A percentile compares a stretch with the other conserved stretches of the same genome.
phyloP scores from a whole-genome alignment of 441 rosid species.

The Pelargonium australe region DNA sequence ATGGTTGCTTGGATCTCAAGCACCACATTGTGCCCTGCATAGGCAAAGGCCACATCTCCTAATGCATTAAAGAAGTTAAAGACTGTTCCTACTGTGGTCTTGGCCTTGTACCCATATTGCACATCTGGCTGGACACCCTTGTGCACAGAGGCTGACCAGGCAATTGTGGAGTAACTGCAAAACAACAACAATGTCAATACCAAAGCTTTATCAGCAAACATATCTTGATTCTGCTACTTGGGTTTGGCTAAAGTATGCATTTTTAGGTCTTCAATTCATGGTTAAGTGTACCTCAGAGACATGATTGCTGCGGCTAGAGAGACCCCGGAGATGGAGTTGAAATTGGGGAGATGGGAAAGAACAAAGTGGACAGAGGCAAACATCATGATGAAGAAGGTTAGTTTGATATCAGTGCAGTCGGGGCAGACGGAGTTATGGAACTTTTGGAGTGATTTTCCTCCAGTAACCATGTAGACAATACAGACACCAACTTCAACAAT shows the following conservation, averaged over 20 bases:
- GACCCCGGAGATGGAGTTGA: conserved; percentile 43
- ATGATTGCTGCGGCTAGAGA: conserved; percentile 57
- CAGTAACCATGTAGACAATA: conserved; percentile 65
- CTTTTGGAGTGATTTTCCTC: conserved; percentile 51
- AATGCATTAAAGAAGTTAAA: conserved; percentile 44
- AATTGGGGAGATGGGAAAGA: conserved; percentile 54
- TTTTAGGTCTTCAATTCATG: neutral
- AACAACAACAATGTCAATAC: neutral
- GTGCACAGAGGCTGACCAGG: conserved; percentile 37
- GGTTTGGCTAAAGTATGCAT: no score
- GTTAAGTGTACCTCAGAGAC: conserved; percentile 38
- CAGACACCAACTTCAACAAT: conserved; percentile 46
- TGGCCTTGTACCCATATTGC: conserved; percentile 35
- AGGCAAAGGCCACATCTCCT: conserved; percentile 56
- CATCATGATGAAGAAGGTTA: conserved; percentile 46
- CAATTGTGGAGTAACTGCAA: conserved; percentile 57
- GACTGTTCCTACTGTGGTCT: conserved; percentile 29
- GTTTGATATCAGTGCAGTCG: conserved; percentile 26
- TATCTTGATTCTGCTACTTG: neutral
- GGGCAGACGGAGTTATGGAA: conserved; percentile 35
- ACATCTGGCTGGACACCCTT: conserved; percentile 38
- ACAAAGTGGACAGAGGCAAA: conserved; percentile 57
- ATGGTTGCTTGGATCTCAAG: conserved; percentile 66
- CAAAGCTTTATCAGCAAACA: neutral
- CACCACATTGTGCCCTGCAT: conserved; percentile 61